Evolutionary conservation across 169 alveolate genomes (phyloP), one percentile per base, ranked within the genome.

Genomic region (Condylostoma magnum): DNA sequence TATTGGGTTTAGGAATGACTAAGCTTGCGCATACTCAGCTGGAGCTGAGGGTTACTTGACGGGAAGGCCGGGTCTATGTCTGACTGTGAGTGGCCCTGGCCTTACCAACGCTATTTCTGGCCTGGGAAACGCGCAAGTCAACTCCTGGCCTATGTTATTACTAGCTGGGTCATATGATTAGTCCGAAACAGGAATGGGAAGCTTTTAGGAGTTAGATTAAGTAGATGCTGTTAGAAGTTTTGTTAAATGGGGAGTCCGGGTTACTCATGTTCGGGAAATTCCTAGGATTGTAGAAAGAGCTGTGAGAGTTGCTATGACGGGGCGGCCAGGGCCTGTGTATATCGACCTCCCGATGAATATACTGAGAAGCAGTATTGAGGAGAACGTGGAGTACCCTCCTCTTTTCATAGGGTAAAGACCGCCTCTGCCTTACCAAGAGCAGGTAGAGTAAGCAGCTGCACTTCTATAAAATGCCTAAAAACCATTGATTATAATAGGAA

Each of bases 311-410:
- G 53, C 83, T 33, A 44, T 83, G 60, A 67, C 67, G 37, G 90
- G 90, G 41, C 74, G 86, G 28, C 91, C 90, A 38, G 93, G 93
- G 3, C 86, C 87, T n/a, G 88, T 82, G 3, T 87, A 87, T 68
- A 77, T 87, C n/a, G 93, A 87, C 25, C 41, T 87, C 2, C 90
- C 93, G 20, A 89, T 87, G 8, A 87, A 83, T 65, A 38, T 87
- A 8, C 54, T 87, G 15, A 63, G 69, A 31, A 28, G 28, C 25
- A 48, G 33, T 48, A 10, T 28, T 66, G 52, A 22, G 12, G 20
- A 47, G 15, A 22, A 28, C 4, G 30, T 34, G 6, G 22, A 20
- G 8, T 4, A 12, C 18, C n/a, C 51, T 0, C 18, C 22, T 18
- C 20, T 18, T 66, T 36, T 12, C 36, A 68, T 51, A 20, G 66